Base-by-base conservation (phyloP, 164 flowering plant species). In the Macadamia integrifolia region DNA sequence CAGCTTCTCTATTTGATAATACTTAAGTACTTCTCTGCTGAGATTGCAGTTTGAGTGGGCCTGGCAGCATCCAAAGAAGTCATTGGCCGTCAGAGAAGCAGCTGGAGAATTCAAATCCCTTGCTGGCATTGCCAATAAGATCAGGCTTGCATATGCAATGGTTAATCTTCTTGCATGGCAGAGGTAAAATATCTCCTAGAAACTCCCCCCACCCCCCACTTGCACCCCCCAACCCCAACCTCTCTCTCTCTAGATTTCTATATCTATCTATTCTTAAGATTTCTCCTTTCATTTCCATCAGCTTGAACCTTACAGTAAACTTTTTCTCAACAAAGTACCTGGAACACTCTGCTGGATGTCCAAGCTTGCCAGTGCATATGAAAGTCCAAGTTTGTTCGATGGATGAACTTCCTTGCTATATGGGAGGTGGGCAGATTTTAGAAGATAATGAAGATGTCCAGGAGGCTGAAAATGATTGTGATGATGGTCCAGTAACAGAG, bases 21-120 rank as follows among this genome's bases (percentile, higher is more conserved):
- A 49, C 18, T 62, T 23, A 71, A 65, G 60, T 65, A 58, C 18
- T 40, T 14, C 60, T 56, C 10, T 43, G 55, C 60, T 23, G n/a
- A 32, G 29, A 31, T 58, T 83, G 85, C 91, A 93, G 98, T 93
- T 93, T 78, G 98, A 93, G 76, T 91, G 97, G 98, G 97, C 98
- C 0, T 93, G 98, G 98, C 98, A 93, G 80, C 96, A 93, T 69
- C 98, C 98, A 18, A 78, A 3, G 60, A 88, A 82, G 75, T 93
- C 98, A 13, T 35, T 88, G 44, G 89, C 96, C 1, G 92, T 93
- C 53, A 83, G 93, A 74, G 64, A 82, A 30, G 93, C 93, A 61
- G 97, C 98, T 73, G 80, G 82, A 18, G 71, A 66, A 68, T 85
- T 91, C 46, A 91, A 88, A 75, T 82, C 93, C 15, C 76, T 88